Base-by-base conservation (phyloP, 2,329 filamentous ascomycete genomes). In the Leptosphaerulina australis region DNA sequence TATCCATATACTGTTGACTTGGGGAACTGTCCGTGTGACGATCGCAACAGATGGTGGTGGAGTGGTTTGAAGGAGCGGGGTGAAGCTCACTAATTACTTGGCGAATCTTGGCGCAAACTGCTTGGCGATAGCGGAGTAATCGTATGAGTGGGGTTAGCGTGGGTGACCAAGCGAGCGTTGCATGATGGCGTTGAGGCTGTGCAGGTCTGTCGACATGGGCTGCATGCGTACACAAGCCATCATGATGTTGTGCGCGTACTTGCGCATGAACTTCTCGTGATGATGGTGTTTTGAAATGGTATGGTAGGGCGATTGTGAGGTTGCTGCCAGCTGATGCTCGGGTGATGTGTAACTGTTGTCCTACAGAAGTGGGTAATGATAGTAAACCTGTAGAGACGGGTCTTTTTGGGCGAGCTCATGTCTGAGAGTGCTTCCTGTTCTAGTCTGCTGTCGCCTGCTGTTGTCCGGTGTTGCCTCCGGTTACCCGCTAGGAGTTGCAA, bases 101-200 rank as follows among this genome's bases (percentile, higher is more conserved):
- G 31, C 37, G n/a, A 3, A 3, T 3, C 29, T 40, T 36, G 47
- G 40, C 47, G 17, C 2, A 7, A n/a, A 11, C n/a, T 17, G 29
- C 48, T 51, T 51, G 41, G 48, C 48, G 34, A 15, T 33, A 55
- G 58, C 59, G 60, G 58, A 63, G 56, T 56, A 49, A 59, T 30
- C 14, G 31, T 26, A 61, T 57, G 47, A 38, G 49, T 38, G 33
- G 39, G 51, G 14, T 25, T 50, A 50, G 47, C 35, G 34, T 45
- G 30, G 29, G n/a, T 43, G 40, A 30, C 43, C 38, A 44, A 51
- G 52, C 54, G 53, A 58, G 34, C 18, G 53, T 33, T 63, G 63
- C 63, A 62, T 66, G 59, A 60, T 52, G 65, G 66, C 66, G 62
- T 56, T 58, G 67, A 67, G 67, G 66, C 67, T 68, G 65, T 68